phyloP scores from a whole-genome alignment of 176 grass and related monocot genomes.

The Microstegium vimineum region DNA sequence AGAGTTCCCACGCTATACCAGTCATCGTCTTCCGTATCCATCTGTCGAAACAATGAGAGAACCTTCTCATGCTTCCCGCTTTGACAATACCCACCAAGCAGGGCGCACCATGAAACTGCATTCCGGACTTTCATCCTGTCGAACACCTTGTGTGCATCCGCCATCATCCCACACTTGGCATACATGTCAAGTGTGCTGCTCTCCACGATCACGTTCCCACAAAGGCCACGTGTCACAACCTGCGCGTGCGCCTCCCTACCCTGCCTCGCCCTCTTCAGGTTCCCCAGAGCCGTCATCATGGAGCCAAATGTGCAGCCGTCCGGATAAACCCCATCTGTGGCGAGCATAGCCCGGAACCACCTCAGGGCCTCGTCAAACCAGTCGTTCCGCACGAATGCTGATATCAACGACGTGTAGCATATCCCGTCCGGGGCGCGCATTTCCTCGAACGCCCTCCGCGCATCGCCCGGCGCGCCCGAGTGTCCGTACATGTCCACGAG shows the following conservation, averaged over 20 bases:
- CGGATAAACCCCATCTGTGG: neutral
- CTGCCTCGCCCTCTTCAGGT: conserved; percentile 51
- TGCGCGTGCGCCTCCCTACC: conserved; percentile 60
- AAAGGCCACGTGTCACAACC: conserved; percentile 51
- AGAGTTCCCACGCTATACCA: conserved; percentile 64
- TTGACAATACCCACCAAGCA: conserved; percentile 73
- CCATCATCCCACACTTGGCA: conserved; percentile 57
- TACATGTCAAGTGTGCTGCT: conserved; percentile 91
- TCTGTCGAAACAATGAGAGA: conserved; percentile 54
- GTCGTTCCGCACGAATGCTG: conserved; percentile 64
- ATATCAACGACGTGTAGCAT: conserved; percentile 83
- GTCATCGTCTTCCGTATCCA: conserved; percentile 45
- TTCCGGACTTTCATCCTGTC: conserved; percentile 62
- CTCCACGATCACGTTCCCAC: conserved; percentile 70
- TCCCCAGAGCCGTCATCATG: conserved; percentile 65
- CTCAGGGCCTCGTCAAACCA: conserved; percentile 52
- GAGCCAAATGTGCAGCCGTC: conserved; percentile 75
- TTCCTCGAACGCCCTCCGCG: conserved; percentile 62
- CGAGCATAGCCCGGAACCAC: conserved; percentile 48
- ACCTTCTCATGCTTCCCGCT: conserved; percentile 43
- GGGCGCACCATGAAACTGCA: conserved; percentile 71
- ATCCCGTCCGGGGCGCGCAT: conserved; percentile 62
- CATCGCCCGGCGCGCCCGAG: conserved; percentile 23
- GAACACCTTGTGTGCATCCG: conserved; percentile 69
- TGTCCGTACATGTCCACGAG: conserved; percentile 81